phyloP scores from a whole-genome alignment of 2,329 filamentous ascomycete genomes.

The Epichloe brachyelytri region DNA sequence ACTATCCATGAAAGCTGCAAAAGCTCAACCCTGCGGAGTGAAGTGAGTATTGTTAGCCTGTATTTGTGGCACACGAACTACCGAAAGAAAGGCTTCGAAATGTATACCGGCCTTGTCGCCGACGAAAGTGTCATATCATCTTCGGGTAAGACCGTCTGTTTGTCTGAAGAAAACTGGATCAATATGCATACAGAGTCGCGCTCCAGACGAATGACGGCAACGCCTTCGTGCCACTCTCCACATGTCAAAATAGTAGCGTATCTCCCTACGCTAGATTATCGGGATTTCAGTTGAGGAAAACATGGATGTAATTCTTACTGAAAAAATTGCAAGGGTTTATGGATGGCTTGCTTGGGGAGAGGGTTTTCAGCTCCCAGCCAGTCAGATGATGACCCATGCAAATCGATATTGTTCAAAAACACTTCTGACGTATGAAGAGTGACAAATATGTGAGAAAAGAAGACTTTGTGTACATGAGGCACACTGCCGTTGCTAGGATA shows the following conservation, averaged over 20 bases:
- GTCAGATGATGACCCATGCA: neutral
- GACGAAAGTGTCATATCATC: neutral
- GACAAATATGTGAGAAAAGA: neutral
- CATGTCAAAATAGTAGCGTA: neutral
- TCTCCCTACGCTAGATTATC: neutral
- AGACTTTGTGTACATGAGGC: neutral
- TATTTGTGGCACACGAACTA: neutral
- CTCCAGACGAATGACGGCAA: neutral
- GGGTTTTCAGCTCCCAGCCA: neutral
- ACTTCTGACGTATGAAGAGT: neutral
- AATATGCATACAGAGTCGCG: neutral
- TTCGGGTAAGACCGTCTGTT: conserved; percentile 1
- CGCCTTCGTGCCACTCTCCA: neutral
- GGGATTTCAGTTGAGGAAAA: neutral
- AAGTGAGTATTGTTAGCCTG: neutral
- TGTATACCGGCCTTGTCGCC: neutral
- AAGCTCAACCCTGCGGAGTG: neutral
- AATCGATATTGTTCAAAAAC: neutral
- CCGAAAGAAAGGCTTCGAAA: neutral
- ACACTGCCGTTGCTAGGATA: neutral
- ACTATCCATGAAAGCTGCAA: neutral
- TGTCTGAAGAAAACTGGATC: neutral
- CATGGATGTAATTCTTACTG: neutral
- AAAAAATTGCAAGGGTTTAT: neutral
- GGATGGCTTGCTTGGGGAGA: neutral